phyloP scores from a whole-genome alignment of 202 grass and related monocot species.

The Saccharum hybrid region DNA sequence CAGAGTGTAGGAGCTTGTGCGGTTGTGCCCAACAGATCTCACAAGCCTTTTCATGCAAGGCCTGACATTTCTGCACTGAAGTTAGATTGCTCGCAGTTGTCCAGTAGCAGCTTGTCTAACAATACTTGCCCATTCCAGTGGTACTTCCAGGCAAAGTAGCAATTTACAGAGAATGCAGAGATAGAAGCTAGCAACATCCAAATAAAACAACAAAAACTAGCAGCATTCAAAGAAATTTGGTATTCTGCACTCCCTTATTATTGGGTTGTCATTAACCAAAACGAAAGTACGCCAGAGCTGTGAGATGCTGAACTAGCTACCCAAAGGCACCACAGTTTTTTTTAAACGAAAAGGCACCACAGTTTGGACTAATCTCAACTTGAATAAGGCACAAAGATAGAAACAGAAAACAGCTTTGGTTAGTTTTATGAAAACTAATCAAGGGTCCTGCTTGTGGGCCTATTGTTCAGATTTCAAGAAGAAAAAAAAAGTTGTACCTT shows the following conservation, averaged over 20 bases:
- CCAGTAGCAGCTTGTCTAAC: not conserved
- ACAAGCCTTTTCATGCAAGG: not conserved
- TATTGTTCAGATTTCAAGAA: not conserved
- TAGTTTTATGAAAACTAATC: not conserved
- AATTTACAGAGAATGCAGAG: not conserved
- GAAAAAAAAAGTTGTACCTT: slow-evolving; percentile 33
- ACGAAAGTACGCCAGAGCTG: not conserved
- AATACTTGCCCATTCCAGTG: not conserved
- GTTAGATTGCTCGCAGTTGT: not conserved
- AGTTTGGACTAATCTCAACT: not conserved
- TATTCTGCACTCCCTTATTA: not conserved
- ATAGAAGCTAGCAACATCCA: not conserved
- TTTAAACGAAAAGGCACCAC: too few species aligned
- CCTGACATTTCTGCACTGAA: not conserved
- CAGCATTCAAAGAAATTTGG: not conserved
- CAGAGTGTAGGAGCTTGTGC: not conserved
- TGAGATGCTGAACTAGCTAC: not conserved
- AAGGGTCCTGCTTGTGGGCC: not conserved
- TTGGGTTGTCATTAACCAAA: not conserved
- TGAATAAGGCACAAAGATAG: not conserved
- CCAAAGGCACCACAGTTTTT: not conserved
- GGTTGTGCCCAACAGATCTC: not conserved
- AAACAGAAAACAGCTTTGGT: not conserved
- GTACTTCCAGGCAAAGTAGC: not conserved
- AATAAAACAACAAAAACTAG: not conserved